Base-by-base conservation (phyloP, 768 basidiomycete species). In the Gloeophyllum trabeum region DNA sequence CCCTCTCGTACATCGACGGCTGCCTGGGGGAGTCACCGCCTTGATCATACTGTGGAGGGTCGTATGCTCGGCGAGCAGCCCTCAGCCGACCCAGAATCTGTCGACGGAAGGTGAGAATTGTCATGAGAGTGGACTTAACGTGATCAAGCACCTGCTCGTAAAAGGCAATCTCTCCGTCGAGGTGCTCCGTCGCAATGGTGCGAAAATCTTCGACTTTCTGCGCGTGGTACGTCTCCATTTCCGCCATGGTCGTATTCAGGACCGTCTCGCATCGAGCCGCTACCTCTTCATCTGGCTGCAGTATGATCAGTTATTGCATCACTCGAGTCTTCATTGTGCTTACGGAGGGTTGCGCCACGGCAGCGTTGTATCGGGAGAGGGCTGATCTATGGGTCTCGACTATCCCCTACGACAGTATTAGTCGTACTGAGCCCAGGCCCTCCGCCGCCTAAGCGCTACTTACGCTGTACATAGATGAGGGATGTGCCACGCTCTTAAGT, bases 201-300 rank as follows among this genome's bases (percentile, higher is more conserved):
- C 64, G 58, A 46, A 90, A 78, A 49, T 89, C 85, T 51, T 85
- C 81, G 5, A 58, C 54, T 56, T 87, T 84, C 57, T 87, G 82
- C 0, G 63, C 59, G 54, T 88, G 84, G 50, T 88, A 85, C 1
- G 71, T 76, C 39, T 86, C 82, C 67, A 91, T 78, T 63, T 92
- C 88, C 1, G 89, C 85, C 77, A 89, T 81, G 2, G 88, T 90
- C 6, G 77, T 79, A 56, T 92, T 91, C 21, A 93, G 63, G 5
- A 90, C 85, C 0, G 89, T 91, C 60, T 93, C 89, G 55, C 84
- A 90, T 16, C 89, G 75, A 3, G 75, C 69, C 2, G 77, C 76
- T 47, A 81, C 61, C 14, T 82, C 79, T 38, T 81, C 77, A 49
- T 81, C 67, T 12, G 69, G 57, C 79, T 82, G 53, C 22, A 6